Evolutionary conservation across 2,329 filamentous ascomycete genomes (phyloP), one percentile per base, ranked within the genome.

Genomic region (Madurella fahalii): DNA sequence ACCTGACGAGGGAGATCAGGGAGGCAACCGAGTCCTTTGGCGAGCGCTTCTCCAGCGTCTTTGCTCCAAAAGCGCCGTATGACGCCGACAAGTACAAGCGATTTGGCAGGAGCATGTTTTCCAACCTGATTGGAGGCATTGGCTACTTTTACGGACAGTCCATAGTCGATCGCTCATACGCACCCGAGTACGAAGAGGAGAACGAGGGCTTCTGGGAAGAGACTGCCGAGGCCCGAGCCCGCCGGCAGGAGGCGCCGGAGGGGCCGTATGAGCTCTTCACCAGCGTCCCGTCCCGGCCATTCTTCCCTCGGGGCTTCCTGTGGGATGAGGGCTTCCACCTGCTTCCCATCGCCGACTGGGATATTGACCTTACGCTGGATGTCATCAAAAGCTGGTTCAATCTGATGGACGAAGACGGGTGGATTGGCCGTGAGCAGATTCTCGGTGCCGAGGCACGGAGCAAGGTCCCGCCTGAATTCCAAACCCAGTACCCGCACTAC

Each of bases 291-390:
- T 97, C 93, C 9, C 80, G 94, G 4, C 89, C 94, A 0, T 99
- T 99, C 76, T 99, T 99, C 73, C 94, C 94, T 1, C 82, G 94
- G 58, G 94, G 94, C 1, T 99, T 99, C 69, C 78, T 97, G 4
- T 99, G 94, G 94, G 94, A 99, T 65, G 94, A 99, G 70, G 94
- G 94, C 0, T 99, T 97, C 72, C 94, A 99, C 67, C 77, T 99
- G 37, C 77, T 96, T 46, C 92, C 92, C 1, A 86, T 99, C 51
- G 81, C 90, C 17, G 93, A 99, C 61, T 99, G 92, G 89, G 94
- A 99, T 68, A 83, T 91, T 50, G 92, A 96, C 66, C 79, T 97
- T 49, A 85, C 89, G 2, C 75, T 87, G 31, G 90, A 96, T 59
- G 90, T 99, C 61, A 82, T 97, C 58, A 89, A 87, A 73, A 96